Base-by-base conservation (phyloP, 352 stramenopile genomes). In the Globisporangium splendens region DNA sequence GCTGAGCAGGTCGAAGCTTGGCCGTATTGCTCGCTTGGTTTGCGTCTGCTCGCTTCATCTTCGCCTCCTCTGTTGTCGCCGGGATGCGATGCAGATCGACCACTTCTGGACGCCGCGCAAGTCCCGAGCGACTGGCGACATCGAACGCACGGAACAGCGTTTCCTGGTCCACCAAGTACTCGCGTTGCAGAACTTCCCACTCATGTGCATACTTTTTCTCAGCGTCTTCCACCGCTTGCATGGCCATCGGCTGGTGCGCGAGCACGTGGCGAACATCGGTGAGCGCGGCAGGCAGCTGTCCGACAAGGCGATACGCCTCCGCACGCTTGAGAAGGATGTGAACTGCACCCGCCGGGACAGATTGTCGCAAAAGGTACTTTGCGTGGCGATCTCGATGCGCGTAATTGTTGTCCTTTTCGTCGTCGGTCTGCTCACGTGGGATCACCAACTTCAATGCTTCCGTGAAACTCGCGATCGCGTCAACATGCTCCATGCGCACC, bases 81-180 rank as follows among this genome's bases (percentile, higher is more conserved):
- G 38, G 42, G 17, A 17, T 22, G 28, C 42, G 50, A 55, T 64
- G 65, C 35, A 74, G 28, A 21, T 86, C 73, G 8, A 64, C 15
- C 1, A 88, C 72, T 54, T 83, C 65, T 0, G 79, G 72, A 14
- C 76, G 62, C 10, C 79, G 67, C 20, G 70, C 41, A 6, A 86
- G 66, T 5, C 79, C 79, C 8, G 68, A 77, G 13, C 52, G 24
- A 12, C 20, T 3, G 14, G 66, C 70, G 5, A 86, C 71, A 46
- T 89, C 69, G 15, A 83, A 89, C 11, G 73, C 63, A 15, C 79
- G 72, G 46, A 77, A 70, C 14, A 85, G 47, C 18, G 64, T 62
- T n/a, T 77, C 61, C 43, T 77, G 62, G 54, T 89, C 79, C 2
- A 89, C 66, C 38, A 76, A 73, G 52, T 72, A 86, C 42, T 77